A percentile compares a stretch with the other conserved stretches of the same genome.
These are phyloP conservation scores for Diaporthe amygdali DNA, from an alignment of 2,329 filamentous ascomycete genomes.

Conservation along the genomic window DNA sequence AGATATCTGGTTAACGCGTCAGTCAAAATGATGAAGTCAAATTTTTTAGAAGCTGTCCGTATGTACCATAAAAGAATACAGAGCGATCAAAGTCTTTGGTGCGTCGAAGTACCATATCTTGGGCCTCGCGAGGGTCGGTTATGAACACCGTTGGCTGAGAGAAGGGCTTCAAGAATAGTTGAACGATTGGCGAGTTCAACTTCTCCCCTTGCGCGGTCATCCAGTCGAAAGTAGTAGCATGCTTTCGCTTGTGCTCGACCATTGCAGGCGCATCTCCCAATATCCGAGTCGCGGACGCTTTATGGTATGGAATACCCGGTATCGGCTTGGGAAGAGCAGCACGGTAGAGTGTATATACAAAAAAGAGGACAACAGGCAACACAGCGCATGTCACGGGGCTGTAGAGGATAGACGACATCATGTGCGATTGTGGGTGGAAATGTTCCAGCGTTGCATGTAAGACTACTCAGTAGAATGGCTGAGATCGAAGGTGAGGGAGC, in stretches of 20 bases:
- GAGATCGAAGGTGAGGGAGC: not conserved
- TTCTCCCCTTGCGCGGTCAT: not conserved
- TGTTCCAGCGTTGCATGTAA: not conserved
- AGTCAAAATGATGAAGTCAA: not conserved
- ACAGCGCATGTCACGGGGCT: not conserved
- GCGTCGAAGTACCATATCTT: constrained; percentile 25
- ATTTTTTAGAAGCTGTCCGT: not conserved
- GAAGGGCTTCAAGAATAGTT: constrained; percentile 26
- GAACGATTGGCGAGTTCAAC: constrained; percentile 21
- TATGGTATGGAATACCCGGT: constrained; percentile 26
- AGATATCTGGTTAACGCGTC: not conserved
- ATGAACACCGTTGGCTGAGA: constrained; percentile 20
- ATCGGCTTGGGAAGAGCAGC: constrained; percentile 24
- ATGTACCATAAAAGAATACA: not conserved
- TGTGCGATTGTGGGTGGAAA: not conserved
- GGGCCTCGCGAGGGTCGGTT: constrained; percentile 22
- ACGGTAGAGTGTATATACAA: constrained; percentile 19
- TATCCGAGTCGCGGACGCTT: constrained; percentile 10
- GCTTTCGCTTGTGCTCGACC: not conserved
- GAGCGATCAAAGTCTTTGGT: constrained; percentile 25
- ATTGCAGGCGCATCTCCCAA: constrained; percentile 24
- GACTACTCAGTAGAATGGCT: not conserved
- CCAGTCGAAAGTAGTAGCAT: constrained; percentile 17
- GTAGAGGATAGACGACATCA: not conserved
- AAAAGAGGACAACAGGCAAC: not conserved